Conservation (phyloP, 257 asterid species). For the Nicotiana sylvestris region DNA sequence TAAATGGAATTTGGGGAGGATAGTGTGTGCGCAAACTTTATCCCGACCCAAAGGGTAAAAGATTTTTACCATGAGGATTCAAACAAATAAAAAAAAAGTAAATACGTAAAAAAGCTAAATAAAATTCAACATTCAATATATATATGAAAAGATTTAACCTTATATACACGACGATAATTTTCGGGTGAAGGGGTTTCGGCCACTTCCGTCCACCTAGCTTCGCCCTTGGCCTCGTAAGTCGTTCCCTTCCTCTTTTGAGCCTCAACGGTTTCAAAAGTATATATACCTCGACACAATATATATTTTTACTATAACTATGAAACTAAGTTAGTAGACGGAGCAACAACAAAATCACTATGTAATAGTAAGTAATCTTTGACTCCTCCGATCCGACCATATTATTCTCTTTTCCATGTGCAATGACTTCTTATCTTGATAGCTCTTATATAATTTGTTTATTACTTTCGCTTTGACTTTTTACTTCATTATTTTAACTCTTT, state of each 20-base stretch:
- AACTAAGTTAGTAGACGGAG: background rate
- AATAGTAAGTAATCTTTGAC: background rate
- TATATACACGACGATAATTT: no score
- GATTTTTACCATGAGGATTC: no score
- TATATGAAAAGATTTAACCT: no score
- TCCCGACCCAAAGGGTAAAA: no score
- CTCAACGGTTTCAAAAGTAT: conserved; percentile 5
- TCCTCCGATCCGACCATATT: background rate
- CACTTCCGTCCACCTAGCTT: no score
- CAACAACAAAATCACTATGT: conserved; percentile 8
- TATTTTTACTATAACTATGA: background rate
- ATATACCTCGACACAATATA: background rate
- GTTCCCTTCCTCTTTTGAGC: conserved; percentile 63
- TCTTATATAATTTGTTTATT: background rate
- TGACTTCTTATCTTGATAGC: background rate
- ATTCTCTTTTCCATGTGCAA: background rate
- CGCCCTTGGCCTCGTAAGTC: no score
- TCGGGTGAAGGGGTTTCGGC: no score
- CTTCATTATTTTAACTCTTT: background rate
- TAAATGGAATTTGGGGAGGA: no score
- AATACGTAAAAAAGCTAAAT: no score
- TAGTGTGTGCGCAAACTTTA: no score
- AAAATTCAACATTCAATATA: no score
- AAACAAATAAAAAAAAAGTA: no score
- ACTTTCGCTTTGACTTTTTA: background rate